These are phyloP conservation scores for Schizopora paradoxa DNA, from an alignment of 1,284 basidiomycete genomes.

Conservation along the genomic window DNA sequence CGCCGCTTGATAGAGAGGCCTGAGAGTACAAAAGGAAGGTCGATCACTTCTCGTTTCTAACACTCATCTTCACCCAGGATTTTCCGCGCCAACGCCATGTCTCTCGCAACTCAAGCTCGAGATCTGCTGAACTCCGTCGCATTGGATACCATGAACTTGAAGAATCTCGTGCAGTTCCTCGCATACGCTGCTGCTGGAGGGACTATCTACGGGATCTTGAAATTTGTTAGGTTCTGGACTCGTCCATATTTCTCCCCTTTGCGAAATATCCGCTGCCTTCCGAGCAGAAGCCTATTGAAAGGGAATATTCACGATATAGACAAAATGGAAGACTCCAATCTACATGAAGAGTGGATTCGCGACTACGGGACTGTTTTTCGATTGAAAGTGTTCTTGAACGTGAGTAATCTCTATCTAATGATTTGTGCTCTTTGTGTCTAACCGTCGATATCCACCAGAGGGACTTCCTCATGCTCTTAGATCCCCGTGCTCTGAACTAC, in stretches of 20 bases:
- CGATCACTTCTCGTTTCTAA: too few relatives aligned
- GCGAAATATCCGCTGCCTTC: constrained; percentile 45
- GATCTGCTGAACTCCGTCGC: too few relatives aligned
- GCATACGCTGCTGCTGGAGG: constrained; percentile 5
- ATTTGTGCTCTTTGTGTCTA: constrained; percentile 3
- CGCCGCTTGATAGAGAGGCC: too few relatives aligned
- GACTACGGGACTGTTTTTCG: constrained; percentile 49
- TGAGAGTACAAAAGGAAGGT: too few relatives aligned
- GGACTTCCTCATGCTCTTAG: constrained; percentile 39
- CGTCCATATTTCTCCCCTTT: constrained; percentile 36
- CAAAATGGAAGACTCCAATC: constrained; percentile 31
- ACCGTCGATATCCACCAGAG: constrained; percentile 26
- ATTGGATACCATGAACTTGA: too few relatives aligned
- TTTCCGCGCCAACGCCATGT: too few relatives aligned
- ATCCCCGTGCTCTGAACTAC: constrained; percentile 45
- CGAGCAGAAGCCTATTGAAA: constrained; percentile 42
- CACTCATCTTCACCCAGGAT: too few relatives aligned
- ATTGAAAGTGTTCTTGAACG: constrained; percentile 42
- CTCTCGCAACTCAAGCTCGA: too few relatives aligned
- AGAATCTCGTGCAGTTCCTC: too few relatives aligned
- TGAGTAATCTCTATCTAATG: constrained; percentile 25
- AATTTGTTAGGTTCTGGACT: constrained; percentile 2
- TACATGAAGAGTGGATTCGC: constrained; percentile 49
- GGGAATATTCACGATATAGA: constrained; percentile 47
- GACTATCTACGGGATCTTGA: neutral